A percentile compares a stretch with the other conserved stretches of the same genome.
phyloP scores from a whole-genome alignment of 1,284 basidiomycete genomes.

The Chalciporus sp. region DNA sequence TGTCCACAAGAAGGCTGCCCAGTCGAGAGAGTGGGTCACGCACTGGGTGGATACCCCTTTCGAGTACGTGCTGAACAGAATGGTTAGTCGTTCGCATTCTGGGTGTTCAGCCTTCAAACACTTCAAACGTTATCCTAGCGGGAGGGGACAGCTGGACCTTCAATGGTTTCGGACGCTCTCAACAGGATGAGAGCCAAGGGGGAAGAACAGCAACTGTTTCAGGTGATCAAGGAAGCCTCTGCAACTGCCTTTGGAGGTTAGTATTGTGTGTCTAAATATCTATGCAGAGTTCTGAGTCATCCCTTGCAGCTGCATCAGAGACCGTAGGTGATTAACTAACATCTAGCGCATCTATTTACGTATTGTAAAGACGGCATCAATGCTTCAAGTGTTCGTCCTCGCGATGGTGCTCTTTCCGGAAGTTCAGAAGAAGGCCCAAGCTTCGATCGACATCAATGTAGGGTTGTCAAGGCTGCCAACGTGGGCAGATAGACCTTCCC shows the following conservation, averaged over 20 bases:
- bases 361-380: constrained; percentile 37
- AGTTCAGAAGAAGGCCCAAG: constrained; percentile 40
- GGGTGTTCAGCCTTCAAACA: neutral
- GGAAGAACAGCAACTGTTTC: neutral
- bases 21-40: constrained; percentile 17
- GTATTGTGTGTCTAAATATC: neutral
- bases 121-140: constrained; percentile 11
- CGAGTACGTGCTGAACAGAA: constrained; percentile 12
- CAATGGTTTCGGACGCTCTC: constrained; percentile 20
- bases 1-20: constrained; percentile 17
- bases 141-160: constrained; percentile 13
- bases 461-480: constrained; percentile 19
- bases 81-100: constrained; percentile 9
- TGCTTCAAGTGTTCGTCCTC: constrained; percentile 41
- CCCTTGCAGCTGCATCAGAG: constrained; percentile 19
- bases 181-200: constrained; percentile 1
- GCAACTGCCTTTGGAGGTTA: constrained; percentile 23
- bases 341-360: neutral
- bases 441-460: constrained; percentile 29
- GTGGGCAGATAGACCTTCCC: constrained; percentile 18
- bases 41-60: constrained; percentile 29
- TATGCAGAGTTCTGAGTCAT: neutral
- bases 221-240: constrained; percentile 19
- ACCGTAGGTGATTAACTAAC: constrained; percentile 13
- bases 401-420: constrained; percentile 46